Conservation (phyloP, 148 eudicot genomes). For the Fagopyrum esculentum region DNA sequence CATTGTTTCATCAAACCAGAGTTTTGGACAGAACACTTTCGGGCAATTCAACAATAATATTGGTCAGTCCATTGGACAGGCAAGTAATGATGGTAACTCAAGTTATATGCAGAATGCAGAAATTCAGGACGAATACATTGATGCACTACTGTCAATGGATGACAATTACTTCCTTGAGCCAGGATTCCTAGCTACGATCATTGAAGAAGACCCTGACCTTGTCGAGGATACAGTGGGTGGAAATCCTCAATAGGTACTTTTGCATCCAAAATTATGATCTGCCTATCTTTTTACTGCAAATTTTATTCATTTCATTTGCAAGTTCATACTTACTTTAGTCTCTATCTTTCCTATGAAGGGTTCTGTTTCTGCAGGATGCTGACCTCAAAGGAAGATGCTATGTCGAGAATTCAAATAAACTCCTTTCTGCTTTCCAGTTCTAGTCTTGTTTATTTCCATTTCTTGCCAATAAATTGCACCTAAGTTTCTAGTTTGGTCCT, state of each 20-base stretch:
- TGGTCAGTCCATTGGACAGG: neutral
- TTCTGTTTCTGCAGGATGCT: conserved; percentile 1
- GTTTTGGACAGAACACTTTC: conserved; percentile 21
- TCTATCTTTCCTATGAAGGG: neutral
- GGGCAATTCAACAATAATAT: conserved; percentile 26
- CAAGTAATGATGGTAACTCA: neutral
- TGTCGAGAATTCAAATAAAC: neutral
- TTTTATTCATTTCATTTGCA: neutral
- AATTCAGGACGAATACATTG: conserved; percentile 19
- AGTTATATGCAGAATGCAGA: conserved; percentile 21
- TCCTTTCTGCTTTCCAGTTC: neutral
- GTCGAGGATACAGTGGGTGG: conserved; percentile 63
- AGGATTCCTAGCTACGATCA: conserved; percentile 29
- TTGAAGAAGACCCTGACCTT: conserved; percentile 31
- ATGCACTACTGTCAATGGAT: conserved; percentile 14
- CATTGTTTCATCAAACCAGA: conserved; percentile 22
- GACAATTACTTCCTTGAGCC: conserved; percentile 37
- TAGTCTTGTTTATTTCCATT: neutral
- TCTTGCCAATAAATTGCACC: neutral
- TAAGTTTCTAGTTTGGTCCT: no score
- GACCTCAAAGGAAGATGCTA: neutral
- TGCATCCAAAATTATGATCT: neutral
- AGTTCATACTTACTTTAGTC: neutral
- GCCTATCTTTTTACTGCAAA: neutral
- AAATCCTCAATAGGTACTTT: conserved; percentile 48